Base-by-base conservation (phyloP, 2,329 filamentous ascomycete genomes). In the Colletotrichum tropicale region DNA sequence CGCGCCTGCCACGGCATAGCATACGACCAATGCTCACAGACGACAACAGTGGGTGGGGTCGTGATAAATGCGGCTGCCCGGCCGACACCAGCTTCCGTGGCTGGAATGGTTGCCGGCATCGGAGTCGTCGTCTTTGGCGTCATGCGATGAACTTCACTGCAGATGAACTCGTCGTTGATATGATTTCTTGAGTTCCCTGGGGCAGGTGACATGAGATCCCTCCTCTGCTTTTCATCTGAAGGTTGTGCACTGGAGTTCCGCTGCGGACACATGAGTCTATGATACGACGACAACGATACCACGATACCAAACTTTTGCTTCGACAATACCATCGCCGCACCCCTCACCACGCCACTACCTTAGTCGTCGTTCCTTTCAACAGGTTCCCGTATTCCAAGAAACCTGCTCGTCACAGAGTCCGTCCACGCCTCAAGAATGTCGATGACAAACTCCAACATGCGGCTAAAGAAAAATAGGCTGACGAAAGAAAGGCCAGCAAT, bases 401-500 rank as follows among this genome's bases (percentile, higher is more conserved):
- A 56, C 15, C n/a, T 60, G 24, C 65, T 21, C 16, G 21, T 55
- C 24, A 32, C 60, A 10, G 30, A 16, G 12, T 78, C 76, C 8
- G 82, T 77, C 81, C 81, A 83, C 52, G 81, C 82, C 67, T 89
- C 87, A 43, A 89, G 77, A 24, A 82, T 80, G 71, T 89, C 87
- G 77, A 84, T 88, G n/a, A 86, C 78, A 76, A 85, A 84, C 84
- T 88, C 87, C 79, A 89, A 80, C 70, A 88, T 73, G 58, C 85
- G 83, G 74, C 86, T 85, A 78, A 89, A 88, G 80, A 89, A 89
- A 81, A 92, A 88, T 60, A 95, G 83, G 48, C 89, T 83, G 10
- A 91, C 75, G 67, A 93, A 88, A 0, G 91, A 93, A 28, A 93
- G 77, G 16, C 87, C 86, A 66, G 94, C 88, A 18, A 94, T 89